These are phyloP conservation scores for Phytomonas francai DNA, from an alignment of 208 protist species.

Conservation along the genomic window DNA sequence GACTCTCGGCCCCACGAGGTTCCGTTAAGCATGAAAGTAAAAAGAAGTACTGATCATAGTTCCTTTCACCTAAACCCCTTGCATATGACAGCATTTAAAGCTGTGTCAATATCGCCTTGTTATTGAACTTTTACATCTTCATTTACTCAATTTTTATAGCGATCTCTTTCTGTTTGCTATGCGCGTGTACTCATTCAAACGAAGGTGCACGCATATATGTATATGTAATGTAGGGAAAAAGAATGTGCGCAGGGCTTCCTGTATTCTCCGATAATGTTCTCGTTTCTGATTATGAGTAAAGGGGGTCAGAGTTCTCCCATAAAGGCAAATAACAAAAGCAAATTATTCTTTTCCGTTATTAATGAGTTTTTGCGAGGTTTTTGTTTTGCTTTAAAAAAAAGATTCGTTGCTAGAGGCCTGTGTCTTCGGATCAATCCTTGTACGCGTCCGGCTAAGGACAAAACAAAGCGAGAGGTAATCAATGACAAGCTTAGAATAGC, in stretches of 20 bases:
- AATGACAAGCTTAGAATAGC: not conserved
- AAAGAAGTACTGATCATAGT: not conserved
- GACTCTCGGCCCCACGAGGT: too few species aligned
- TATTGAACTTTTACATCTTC: not conserved
- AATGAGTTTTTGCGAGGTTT: not conserved
- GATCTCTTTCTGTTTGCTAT: not conserved
- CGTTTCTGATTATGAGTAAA: not conserved
- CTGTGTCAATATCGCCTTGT: too few species aligned
- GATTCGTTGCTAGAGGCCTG: not conserved
- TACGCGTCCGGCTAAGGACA: not conserved
- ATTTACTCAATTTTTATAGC: not conserved
- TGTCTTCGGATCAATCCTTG: not conserved
- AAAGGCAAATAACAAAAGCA: not conserved
- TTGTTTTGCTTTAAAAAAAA: not conserved
- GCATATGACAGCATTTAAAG: too few species aligned
- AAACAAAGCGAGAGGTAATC: not conserved
- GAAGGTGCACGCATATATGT: not conserved
- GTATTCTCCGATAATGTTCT: not conserved
- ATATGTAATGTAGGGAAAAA: not conserved
- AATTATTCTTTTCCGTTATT: not conserved
- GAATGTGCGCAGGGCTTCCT: not conserved
- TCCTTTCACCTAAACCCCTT: not conserved
- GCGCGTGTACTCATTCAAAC: not conserved
- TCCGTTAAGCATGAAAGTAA: too few species aligned
- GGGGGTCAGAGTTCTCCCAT: not conserved